Evolutionary conservation across 2,329 filamentous ascomycete species (phyloP).

Genomic region (Claviceps sp.): DNA sequence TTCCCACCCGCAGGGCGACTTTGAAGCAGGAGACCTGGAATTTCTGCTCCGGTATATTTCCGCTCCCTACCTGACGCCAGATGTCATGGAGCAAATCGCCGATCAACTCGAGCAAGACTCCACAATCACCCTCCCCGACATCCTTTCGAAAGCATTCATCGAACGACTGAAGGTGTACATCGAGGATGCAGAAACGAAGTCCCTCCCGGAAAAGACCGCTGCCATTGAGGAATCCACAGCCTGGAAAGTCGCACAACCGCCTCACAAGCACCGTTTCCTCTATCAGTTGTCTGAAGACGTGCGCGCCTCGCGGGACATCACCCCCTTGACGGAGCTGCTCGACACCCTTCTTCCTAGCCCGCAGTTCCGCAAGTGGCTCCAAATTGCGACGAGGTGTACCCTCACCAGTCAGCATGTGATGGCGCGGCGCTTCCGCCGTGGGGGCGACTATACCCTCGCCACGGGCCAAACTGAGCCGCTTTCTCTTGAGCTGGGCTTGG

Average conservation of each 20-base stretch:
- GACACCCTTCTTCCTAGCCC: constrained; percentile 72
- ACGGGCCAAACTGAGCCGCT: constrained; percentile 63
- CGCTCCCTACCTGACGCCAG: constrained; percentile 81
- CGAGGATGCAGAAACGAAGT: constrained; percentile 44
- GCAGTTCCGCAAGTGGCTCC: constrained; percentile 82
- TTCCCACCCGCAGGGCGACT: constrained; percentile 39
- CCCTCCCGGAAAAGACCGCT: constrained; percentile 31
- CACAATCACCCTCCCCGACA: constrained; percentile 47
- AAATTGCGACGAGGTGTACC: constrained; percentile 63
- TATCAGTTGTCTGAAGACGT: constrained; percentile 50
- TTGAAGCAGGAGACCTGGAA: constrained; percentile 70
- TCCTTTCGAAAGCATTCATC: constrained; percentile 57
- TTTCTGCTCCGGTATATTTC: constrained; percentile 85
- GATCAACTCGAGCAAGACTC: constrained; percentile 73
- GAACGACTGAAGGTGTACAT: constrained; percentile 59
- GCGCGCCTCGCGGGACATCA: constrained; percentile 27
- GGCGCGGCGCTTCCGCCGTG: constrained; percentile 76
- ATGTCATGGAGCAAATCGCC: constrained; percentile 71
- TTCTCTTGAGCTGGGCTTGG: constrained; percentile 75
- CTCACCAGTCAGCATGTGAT: constrained; percentile 64
- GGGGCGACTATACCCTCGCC: constrained; percentile 84
- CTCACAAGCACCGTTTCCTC: constrained; percentile 89
- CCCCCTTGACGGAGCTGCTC: constrained; percentile 63
- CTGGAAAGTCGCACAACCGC: constrained; percentile 72
- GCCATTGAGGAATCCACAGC: constrained; percentile 44